These are phyloP conservation scores for Coniochaeta sp. DNA, from an alignment of 2,329 filamentous ascomycete genomes.

Conservation along the genomic window DNA sequence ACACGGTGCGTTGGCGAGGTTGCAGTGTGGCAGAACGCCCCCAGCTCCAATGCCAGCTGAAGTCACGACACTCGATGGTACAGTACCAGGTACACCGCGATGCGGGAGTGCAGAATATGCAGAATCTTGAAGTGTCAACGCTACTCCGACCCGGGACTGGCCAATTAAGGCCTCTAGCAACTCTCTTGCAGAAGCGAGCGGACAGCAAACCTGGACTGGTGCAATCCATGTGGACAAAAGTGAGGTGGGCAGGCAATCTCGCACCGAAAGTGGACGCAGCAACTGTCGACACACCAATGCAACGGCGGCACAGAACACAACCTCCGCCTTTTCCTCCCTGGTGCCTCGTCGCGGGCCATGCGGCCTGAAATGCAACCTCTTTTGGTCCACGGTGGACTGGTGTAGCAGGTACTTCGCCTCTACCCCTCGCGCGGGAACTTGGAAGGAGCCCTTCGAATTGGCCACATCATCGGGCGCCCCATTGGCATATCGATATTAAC, in stretches of 20 bases:
- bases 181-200: not conserved
- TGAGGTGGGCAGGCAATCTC: constrained; percentile 1
- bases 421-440: not conserved
- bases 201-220: not conserved
- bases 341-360: not conserved
- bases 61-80: not conserved
- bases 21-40: not conserved
- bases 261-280: not conserved
- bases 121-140: not conserved
- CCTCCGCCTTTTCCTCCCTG: not conserved
- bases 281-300: not conserved
- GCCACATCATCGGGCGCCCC: not conserved
- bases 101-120: not conserved
- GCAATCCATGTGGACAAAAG: not conserved
- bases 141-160: not conserved
- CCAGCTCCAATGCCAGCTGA: not conserved
- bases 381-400: not conserved
- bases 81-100: not conserved
- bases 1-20: not conserved
- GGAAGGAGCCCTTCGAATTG: not conserved
- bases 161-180: not conserved
- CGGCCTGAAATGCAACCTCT: not conserved
- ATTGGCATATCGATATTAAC: not conserved
- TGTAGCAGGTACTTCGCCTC: not conserved
- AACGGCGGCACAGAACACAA: not conserved